Percentiles rank a stretch among this genome's conserved stretches.
Evolutionary conservation across 2,329 filamentous ascomycete species (phyloP).

Genomic region (Colletotrichum eremochloae): DNA sequence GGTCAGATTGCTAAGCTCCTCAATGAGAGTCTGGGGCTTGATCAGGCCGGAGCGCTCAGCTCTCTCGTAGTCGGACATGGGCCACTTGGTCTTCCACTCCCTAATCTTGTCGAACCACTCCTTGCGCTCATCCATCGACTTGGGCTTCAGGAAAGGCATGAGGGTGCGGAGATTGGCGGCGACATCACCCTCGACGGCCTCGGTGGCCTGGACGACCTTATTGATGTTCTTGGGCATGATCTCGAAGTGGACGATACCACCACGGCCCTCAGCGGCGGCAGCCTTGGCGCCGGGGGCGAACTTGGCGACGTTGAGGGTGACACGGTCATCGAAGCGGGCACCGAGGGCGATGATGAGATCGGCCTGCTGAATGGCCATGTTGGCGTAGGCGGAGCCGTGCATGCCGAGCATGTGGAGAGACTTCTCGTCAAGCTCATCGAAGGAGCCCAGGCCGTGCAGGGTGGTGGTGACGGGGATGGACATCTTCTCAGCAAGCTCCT

Average conservation of each 20-base stretch:
- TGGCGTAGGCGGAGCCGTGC: constrained; percentile 97
- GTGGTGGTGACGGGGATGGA: constrained; percentile 96
- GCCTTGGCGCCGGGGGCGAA: constrained; percentile 91
- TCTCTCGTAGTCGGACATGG: constrained; percentile 84
- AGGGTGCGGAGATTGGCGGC: constrained; percentile 81
- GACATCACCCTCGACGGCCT: constrained; percentile 95
- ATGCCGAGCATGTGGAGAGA: constrained; percentile 98
- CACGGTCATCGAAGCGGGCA: constrained; percentile 95
- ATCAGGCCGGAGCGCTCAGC: constrained; percentile 83
- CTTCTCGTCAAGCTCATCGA: constrained; percentile 93
- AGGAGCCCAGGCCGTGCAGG: constrained; percentile 91
- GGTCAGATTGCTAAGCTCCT: constrained; percentile 89
- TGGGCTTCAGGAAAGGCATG: constrained; percentile 77
- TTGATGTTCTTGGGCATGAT: constrained; percentile 99
- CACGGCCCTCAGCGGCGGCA: constrained; percentile 85
- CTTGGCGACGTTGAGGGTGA: constrained; percentile 83
- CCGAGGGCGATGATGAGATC: constrained; percentile 96
- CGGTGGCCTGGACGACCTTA: constrained; percentile 97
- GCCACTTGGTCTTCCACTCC: constrained; percentile 92
- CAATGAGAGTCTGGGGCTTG: constrained; percentile 94
- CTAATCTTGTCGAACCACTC: constrained; percentile 94
- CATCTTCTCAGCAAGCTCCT: constrained; percentile 89
- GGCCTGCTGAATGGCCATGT: constrained; percentile 97
- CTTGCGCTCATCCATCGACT: constrained; percentile 74
- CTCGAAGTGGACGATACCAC: constrained; percentile 97